Evolutionary conservation across 75 land plant genomes (phyloP), one percentile per base, ranked within the genome.

Genomic region (Cunninghamia lanceolata): DNA sequence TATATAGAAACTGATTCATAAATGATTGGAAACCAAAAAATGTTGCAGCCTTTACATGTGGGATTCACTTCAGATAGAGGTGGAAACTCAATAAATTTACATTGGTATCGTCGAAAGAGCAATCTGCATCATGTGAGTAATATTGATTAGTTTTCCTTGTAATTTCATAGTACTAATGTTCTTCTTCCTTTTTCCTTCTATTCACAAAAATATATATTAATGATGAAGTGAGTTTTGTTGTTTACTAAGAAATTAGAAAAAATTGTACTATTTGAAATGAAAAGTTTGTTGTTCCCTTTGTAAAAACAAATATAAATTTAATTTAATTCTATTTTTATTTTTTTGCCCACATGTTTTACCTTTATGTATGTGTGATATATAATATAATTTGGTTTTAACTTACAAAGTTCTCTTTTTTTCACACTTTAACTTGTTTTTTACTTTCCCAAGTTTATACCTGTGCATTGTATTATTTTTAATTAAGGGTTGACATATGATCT

Each of bases 31-130:
- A 8, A 63, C 0, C 5, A 4, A 63, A 71, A 71, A 50, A 21
- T n/a, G 0, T 42, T 46, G 86, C 87, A 97, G 96, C 99, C 99
- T 19, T 76, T 97, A 91, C 99, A 97, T 87, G 93, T 93, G 28
- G 99, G 97, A 38, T 97, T 97, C 86, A 92, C 95, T n/a, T 87
- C 88, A 35, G 99, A 97, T 87, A 89, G 83, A 83, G 99, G 99
- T 59, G 99, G 99, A n/a, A 97, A 97, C 87, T 86, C 92, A 35
- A 92, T 97, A 21, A 36, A 83, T 0, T 82, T 96, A 28, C 95
- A 89, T 77, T 96, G 98, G 98, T 96, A 88, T 47, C 88, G 86
- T 46, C 95, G 88, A 85, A 96, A 96, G 84, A 89, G 90, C 19
- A 96, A 96, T 84, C 88, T 96, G 40, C 99, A 95, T 59, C 97